Evolutionary conservation across 2,329 filamentous ascomycete genomes (phyloP).

Genomic region (Verticillium alfalfae): DNA sequence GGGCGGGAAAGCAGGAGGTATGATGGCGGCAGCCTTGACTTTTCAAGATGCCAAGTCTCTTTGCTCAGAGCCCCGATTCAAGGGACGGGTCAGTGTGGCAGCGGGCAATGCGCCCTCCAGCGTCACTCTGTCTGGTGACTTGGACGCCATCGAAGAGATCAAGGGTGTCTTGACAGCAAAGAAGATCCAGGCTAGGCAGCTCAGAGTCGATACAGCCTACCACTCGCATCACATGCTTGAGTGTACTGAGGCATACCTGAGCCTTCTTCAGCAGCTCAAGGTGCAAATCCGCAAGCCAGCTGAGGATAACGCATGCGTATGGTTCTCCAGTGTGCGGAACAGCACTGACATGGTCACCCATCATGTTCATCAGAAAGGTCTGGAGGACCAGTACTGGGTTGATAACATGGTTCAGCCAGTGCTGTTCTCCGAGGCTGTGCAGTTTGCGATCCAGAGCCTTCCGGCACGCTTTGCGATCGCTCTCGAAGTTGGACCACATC

Average conservation of each 20-base stretch:
- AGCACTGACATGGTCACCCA: neutral
- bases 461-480: neutral
- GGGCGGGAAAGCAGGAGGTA: constrained; percentile 10
- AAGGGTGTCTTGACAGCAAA: constrained; percentile 12
- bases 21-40: constrained; percentile 17
- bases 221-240: constrained; percentile 19
- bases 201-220: constrained; percentile 23
- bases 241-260: neutral
- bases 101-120: constrained; percentile 16
- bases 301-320: neutral
- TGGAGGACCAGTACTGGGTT: constrained; percentile 6
- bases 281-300: neutral
- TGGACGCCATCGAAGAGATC: constrained; percentile 16
- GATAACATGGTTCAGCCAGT: constrained; percentile 8
- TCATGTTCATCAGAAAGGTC: neutral
- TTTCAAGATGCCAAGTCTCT: constrained; percentile 6
- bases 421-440: constrained; percentile 3
- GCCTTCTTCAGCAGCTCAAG: neutral
- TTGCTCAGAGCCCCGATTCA: constrained; percentile 14
- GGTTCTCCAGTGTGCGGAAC: neutral
- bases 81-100: constrained; percentile 16
- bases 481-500: constrained; percentile 28
- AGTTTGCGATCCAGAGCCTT: constrained; percentile 10
- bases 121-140: constrained; percentile 20
- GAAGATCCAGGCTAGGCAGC: constrained; percentile 11